Base-by-base conservation (phyloP, 805 yeast genomes). In the Starmerella riodocensis region DNA sequence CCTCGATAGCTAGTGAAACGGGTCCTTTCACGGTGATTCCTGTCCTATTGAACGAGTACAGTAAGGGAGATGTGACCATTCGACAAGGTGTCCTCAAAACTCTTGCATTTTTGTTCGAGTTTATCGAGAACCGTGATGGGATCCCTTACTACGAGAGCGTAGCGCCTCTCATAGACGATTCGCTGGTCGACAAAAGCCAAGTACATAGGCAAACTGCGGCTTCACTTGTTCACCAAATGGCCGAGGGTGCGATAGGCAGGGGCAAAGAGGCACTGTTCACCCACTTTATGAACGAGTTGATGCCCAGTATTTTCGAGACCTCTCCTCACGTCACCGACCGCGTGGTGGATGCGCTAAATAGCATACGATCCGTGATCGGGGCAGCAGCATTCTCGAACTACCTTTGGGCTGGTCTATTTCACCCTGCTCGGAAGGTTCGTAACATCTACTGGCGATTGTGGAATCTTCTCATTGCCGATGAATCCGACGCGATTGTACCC, bases 201-300 rank as follows among this genome's bases (percentile, higher is more conserved):
- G 96, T 88, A 4, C 95, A 86, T 53, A 70, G 98, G 34, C 99
- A 91, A 58, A 88, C 95, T 0, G 96, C 95, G 0, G 83, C 97
- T 0, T 76, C 83, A 1, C 93, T 83, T 1, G 74, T 84, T 1
- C 74, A 73, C 54, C 93, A 84, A 50, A 65, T 91, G 56, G 84
- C 95, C 0, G 57, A 85, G 25, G 78, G 85, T 14, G 76, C 88
- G 53, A 62, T 69, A 20, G 95, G 95, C 0, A 54, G 65, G 3
- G 85, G 86, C 0, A 66, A 70, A 40, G 94, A 83, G 49, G 93
- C 78, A 48, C 81, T 84, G 0, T 84, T 91, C 62, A 56, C 83
- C 9, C 95, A 91, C 57, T 70, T 76, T 42, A 62, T 91, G 53
- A 84, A 91, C 55, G 64, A 86, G 36, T 58, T 91, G 17, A 61